These are phyloP conservation scores for Colletotrichum orbiculare DNA, from an alignment of 2,329 filamentous ascomycete genomes.

Conservation along the genomic window DNA sequence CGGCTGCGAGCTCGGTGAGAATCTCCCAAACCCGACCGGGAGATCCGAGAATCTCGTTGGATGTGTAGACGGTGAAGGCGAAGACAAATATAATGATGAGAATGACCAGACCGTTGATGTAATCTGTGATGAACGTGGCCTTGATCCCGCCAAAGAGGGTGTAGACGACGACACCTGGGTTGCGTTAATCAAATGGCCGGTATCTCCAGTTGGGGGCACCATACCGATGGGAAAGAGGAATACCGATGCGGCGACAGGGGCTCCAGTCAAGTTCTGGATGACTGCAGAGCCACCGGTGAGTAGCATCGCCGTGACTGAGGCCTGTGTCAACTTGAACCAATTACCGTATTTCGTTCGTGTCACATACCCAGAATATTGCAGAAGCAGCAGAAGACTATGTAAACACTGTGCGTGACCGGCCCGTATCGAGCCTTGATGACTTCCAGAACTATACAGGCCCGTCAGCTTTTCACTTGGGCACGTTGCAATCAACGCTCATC, in stretches of 20 bases:
- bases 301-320: constrained; percentile 90
- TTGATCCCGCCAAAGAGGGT: constrained; percentile 85
- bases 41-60: constrained; percentile 77
- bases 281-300: constrained; percentile 76
- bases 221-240: constrained; percentile 83
- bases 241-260: constrained; percentile 80
- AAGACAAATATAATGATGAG: constrained; percentile 89
- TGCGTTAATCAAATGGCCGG: no score
- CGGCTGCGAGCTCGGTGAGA: constrained; percentile 73
- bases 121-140: constrained; percentile 87
- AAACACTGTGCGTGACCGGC: constrained; percentile 75
- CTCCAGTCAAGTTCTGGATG: constrained; percentile 36
- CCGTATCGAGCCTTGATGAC: constrained; percentile 86
- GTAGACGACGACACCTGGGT: constrained; percentile 69
- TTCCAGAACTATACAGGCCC: constrained; percentile 68
- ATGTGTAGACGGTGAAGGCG: constrained; percentile 83
- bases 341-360: accelerated
- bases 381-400: constrained; percentile 82
- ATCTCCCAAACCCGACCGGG: constrained; percentile 83
- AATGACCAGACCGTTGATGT: constrained; percentile 86
- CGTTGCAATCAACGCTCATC: accelerated
- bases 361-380: constrained; percentile 72
- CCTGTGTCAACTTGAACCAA: background rate
- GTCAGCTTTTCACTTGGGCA: background rate
- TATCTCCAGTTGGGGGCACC: constrained; percentile 7